These are phyloP conservation scores for Pseudonitzschia pungens DNA, from an alignment of 108 stramenopile species.

Conservation along the genomic window DNA sequence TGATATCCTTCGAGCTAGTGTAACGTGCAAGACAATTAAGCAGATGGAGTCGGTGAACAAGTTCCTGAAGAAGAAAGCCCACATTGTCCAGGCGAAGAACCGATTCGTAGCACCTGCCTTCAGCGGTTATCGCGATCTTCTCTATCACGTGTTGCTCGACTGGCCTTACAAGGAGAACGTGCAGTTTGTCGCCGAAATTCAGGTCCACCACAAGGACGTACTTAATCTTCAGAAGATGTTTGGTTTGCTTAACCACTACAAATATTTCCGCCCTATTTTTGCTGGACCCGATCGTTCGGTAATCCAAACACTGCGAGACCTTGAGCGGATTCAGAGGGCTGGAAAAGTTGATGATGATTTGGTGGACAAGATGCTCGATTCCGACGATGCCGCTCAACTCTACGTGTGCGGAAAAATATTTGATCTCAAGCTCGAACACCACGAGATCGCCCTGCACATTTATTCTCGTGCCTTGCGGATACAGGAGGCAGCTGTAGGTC, in stretches of 20 bases:
- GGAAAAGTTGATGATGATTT: conserved; percentile 29
- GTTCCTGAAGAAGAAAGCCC: conserved; percentile 38
- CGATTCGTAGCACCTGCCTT: conserved; percentile 36
- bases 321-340: conserved; percentile 28
- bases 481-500: conserved; percentile 27
- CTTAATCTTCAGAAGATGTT: conserved; percentile 42
- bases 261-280: conserved; percentile 40
- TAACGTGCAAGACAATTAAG: conserved; percentile 43
- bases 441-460: conserved; percentile 33
- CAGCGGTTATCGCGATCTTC: conserved; percentile 41
- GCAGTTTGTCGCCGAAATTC: conserved; percentile 40
- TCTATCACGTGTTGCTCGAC: conserved; percentile 38
- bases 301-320: conserved; percentile 28
- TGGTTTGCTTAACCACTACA: conserved; percentile 39
- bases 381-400: conserved; percentile 33
- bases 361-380: conserved; percentile 32
- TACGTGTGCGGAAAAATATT: conserved; percentile 37
- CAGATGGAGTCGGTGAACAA: conserved; percentile 40
- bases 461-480: conserved; percentile 33
- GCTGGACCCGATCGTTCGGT: conserved; percentile 28
- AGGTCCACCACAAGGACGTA: conserved; percentile 44
- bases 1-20: conserved; percentile 38
- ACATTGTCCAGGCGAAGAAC: conserved; percentile 44
- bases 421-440: conserved; percentile 38
- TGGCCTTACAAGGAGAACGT: conserved; percentile 42